Base-by-base conservation (phyloP, 495 filamentous ascomycete species). In the Podospora fimiseda region DNA sequence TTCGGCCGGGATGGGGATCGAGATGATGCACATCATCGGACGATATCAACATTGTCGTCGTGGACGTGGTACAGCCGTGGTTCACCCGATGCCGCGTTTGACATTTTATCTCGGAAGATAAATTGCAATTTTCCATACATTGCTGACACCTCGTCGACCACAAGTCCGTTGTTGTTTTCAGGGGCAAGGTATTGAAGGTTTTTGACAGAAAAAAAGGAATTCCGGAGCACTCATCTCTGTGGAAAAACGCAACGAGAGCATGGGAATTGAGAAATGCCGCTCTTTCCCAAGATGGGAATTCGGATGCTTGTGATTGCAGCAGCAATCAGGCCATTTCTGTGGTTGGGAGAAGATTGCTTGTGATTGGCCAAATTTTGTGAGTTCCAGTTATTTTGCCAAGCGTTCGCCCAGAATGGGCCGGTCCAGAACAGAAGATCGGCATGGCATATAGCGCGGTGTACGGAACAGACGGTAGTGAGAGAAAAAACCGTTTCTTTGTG, bases 391-490 rank as follows among this genome's bases (percentile, higher is more conserved):
- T 15, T 5, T 23, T 46, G 41, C 53, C 50, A 52, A 43, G 15
- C 16, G 6, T 4, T 23, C 14, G 20, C n/a, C 20, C 9, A 43
- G 49, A 55, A 57, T 57, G 27, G 60, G 49, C 57, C 52, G 41
- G 51, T 63, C 60, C 48, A 60, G 60, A 63, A 54, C 60, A n/a
- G 11, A 7, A 40, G 53, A 54, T 53, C 44, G 50, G 24, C 50
- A 45, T 37, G 33, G 41, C 43, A 30, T 22, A n/a, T n/a, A n/a
- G n/a, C 44, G 18, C 16, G n/a, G 24, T 18, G 15, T 16, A 16
- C 4, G 22, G 27, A 37, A 7, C n/a, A 33, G n/a, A 16, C 15
- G 19, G 21, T 37, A 21, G n/a, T 14, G 22, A 41, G 39, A 18
- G 11, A 18, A 41, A 41, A 4, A 6, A n/a, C 16, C 8, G 8